Conservation (phyloP, 306 rosid genomes). For the Quercus cerris region DNA sequence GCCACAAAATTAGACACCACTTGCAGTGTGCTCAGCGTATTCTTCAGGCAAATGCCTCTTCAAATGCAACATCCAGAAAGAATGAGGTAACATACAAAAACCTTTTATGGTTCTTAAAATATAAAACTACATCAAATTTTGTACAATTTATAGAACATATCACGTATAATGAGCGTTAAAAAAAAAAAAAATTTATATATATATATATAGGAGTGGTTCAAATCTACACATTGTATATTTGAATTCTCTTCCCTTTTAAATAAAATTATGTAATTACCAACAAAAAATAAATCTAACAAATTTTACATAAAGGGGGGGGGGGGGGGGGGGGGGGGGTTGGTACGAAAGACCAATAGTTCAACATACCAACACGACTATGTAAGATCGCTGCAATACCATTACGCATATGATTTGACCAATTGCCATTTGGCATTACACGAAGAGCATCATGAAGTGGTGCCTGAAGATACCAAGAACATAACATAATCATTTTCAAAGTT, state of each 20-base stretch:
- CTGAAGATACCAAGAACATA: constrained; percentile 35
- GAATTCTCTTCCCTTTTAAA: no score
- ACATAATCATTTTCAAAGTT: constrained; percentile 17
- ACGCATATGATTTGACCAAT: constrained; percentile 61
- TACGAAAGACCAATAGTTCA: constrained; percentile 20
- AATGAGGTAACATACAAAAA: background rate
- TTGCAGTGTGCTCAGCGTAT: background rate
- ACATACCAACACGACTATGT: constrained; percentile 89
- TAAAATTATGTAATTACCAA: background rate
- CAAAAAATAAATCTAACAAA: background rate
- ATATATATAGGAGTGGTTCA: no score
- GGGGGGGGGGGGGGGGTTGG: no score
- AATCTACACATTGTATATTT: no score
- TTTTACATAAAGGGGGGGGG: no score
- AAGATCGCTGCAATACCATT: constrained; percentile 73
- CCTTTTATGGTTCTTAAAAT: background rate
- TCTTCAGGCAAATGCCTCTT: background rate
- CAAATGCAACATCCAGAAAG: background rate
- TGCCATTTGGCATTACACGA: constrained; percentile 38
- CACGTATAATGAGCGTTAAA: background rate
- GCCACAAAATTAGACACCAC: background rate
- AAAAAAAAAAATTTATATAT: background rate
- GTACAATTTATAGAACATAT: background rate
- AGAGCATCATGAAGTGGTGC: constrained; percentile 50
- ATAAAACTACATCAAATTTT: background rate